phyloP scores from a whole-genome alignment of 2,329 filamentous ascomycete species.

The Arthrobotrys musiformis region DNA sequence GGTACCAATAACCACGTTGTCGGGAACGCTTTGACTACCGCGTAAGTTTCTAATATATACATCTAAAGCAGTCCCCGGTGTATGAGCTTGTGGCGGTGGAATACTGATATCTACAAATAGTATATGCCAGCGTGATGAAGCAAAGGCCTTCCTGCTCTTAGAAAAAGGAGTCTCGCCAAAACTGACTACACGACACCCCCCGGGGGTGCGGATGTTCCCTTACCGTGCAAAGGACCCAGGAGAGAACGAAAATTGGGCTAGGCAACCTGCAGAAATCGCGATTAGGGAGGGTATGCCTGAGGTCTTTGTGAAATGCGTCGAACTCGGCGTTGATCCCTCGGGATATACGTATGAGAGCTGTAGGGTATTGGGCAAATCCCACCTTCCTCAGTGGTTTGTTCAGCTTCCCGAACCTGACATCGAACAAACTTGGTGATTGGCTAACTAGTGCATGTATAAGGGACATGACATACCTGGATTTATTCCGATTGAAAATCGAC shows the following conservation, averaged over 20 bases:
- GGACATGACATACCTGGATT: slow-evolving; percentile 56
- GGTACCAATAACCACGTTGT: not conserved
- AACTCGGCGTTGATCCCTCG: slow-evolving; percentile 74
- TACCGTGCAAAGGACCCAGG: slow-evolving; percentile 65
- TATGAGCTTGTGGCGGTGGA: no score
- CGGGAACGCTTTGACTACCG: not conserved
- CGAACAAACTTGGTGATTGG: no score
- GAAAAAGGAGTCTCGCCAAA: slow-evolving; percentile 70
- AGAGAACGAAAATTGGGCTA: slow-evolving; percentile 27
- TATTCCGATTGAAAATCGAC: slow-evolving; percentile 61
- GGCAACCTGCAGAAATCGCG: slow-evolving; percentile 77
- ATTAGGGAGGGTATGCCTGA: slow-evolving; percentile 65
- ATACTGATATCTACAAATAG: slow-evolving; percentile 61
- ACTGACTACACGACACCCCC: not conserved
- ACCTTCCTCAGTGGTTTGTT: no score
- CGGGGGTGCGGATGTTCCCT: slow-evolving; percentile 71
- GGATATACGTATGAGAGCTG: slow-evolving; percentile 64
- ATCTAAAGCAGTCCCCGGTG: no score
- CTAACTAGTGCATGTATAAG: no score
- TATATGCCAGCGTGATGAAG: slow-evolving; percentile 64
- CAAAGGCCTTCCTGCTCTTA: slow-evolving; percentile 71
- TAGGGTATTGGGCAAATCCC: no score
- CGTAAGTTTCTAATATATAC: not conserved
- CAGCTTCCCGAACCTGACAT: no score
- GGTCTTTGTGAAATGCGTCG: slow-evolving; percentile 71